phyloP scores from a whole-genome alignment of 148 eudicot species.

The Silene conica region DNA sequence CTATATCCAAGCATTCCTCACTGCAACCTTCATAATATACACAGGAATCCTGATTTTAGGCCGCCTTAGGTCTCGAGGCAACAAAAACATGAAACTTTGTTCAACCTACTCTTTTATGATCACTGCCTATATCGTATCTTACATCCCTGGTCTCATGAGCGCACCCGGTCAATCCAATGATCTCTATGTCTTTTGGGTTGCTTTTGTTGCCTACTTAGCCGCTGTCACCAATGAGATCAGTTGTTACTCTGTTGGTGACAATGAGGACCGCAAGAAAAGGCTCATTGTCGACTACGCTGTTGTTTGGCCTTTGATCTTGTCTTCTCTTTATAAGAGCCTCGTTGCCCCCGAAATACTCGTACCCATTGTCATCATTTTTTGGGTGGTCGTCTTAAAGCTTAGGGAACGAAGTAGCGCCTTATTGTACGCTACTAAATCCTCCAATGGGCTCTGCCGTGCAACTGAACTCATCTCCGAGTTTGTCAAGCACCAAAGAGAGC shows the following conservation, averaged over 20 bases:
- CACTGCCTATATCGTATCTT: slow-evolving; percentile 1
- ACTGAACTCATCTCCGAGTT: not conserved
- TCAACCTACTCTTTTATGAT: slow-evolving; percentile 3
- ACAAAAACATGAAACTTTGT: not conserved
- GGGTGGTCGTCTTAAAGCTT: slow-evolving; percentile 12
- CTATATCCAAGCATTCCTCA: not conserved
- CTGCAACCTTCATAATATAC: not conserved
- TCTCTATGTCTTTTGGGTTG: slow-evolving; percentile 9
- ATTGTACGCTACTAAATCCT: not conserved
- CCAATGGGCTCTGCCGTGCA: not conserved
- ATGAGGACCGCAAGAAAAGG: slow-evolving; percentile 14
- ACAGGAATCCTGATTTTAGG: not conserved
- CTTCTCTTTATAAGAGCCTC: slow-evolving; percentile 1
- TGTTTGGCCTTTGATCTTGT: slow-evolving; percentile 1
- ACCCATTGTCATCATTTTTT: not conserved
- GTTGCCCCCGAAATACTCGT: slow-evolving; percentile 9
- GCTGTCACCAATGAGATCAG: slow-evolving; percentile 16
- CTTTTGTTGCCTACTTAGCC: slow-evolving; percentile 10
- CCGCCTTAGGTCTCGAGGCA: slow-evolving; percentile 12
- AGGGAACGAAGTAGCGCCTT: slow-evolving; percentile 11
- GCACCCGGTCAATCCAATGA: not conserved
- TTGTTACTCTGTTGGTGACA: slow-evolving; percentile 12
- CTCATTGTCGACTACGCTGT: slow-evolving; percentile 5
- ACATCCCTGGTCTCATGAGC: slow-evolving; percentile 8
- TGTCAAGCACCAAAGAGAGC: not conserved